Evolutionary conservation across 1,284 basidiomycete genomes (phyloP).

Genomic region (Leccinum solheimii): DNA sequence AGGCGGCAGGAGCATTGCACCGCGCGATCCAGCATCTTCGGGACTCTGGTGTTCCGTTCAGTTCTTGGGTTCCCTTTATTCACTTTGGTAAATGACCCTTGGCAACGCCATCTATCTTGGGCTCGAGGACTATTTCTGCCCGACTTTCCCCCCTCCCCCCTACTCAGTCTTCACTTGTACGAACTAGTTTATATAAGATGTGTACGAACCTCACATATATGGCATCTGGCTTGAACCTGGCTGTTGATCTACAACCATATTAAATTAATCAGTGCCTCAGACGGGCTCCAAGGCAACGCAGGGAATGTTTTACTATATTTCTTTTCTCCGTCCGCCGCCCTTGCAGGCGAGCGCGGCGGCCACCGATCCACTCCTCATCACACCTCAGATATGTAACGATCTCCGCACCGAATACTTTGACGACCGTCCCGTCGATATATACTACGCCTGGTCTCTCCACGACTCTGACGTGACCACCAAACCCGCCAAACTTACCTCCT

Average conservation of each 20-base stretch:
- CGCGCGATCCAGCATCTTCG: neutral
- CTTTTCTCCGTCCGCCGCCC: conserved; percentile 76
- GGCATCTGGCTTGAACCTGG: too few species aligned
- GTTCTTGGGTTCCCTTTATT: neutral
- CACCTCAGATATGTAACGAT: conserved; percentile 78
- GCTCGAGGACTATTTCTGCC: neutral
- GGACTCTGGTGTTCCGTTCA: neutral
- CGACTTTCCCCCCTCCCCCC: neutral
- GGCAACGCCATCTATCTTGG: neutral
- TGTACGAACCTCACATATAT: too few species aligned
- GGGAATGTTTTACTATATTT: conserved; percentile 77
- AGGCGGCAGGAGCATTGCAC: neutral
- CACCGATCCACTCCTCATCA: conserved; percentile 48
- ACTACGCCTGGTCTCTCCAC: conserved; percentile 48
- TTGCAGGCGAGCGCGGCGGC: conserved; percentile 41
- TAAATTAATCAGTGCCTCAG: too few species aligned
- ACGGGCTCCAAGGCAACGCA: neutral
- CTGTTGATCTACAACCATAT: too few species aligned
- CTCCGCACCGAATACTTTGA: conserved; percentile 67
- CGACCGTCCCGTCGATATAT: conserved; percentile 52
- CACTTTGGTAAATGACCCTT: neutral
- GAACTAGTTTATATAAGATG: neutral
- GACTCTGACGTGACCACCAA: neutral
- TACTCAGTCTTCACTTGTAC: too few species aligned
- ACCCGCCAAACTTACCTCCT: conserved; percentile 69